Percentiles rank a stretch among this genome's conserved stretches.
phyloP scores from a whole-genome alignment of 805 yeast genomes.

The Zygosaccharomyces bailii region DNA sequence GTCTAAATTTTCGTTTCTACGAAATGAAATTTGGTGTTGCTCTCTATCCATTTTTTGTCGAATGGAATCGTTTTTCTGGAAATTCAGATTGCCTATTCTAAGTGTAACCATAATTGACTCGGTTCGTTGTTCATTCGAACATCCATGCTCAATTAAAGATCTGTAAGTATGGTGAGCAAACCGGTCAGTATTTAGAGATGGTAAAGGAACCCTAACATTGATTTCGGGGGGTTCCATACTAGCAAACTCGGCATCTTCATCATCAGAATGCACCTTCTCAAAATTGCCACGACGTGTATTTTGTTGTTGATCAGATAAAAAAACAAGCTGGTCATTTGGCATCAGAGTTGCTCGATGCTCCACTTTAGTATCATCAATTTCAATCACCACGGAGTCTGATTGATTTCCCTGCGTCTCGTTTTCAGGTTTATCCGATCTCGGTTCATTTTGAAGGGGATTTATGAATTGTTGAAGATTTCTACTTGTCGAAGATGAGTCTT shows the following conservation, averaged over 20 bases:
- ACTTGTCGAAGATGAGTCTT: neutral
- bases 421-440: neutral
- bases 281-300: slow-evolving; percentile 1
- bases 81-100: neutral
- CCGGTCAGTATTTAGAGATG: neutral
- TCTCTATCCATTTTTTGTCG: neutral
- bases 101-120: neutral
- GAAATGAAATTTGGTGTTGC: slow-evolving; percentile 16
- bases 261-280: slow-evolving; percentile 4
- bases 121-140: neutral
- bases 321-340: slow-evolving; percentile 21
- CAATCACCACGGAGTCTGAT: slow-evolving; percentile 19
- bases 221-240: slow-evolving; percentile 18
- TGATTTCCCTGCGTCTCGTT: slow-evolving; percentile 1
- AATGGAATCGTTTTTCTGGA: neutral
- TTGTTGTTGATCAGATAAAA: slow-evolving; percentile 17
- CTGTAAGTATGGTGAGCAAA: slow-evolving; percentile 8
- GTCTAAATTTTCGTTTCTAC: slow-evolving; percentile 42
- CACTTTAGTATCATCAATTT: slow-evolving; percentile 23
- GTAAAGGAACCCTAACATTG: slow-evolving; percentile 18
- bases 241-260: slow-evolving; percentile 11
- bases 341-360: slow-evolving; percentile 21
- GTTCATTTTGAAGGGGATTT: slow-evolving; percentile 3
- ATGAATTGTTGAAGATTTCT: slow-evolving; percentile 7
- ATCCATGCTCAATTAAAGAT: slow-evolving; percentile 4